phyloP scores from a whole-genome alignment of 192 early-diverging fungal species.

The Pilobolus umbonatus region DNA sequence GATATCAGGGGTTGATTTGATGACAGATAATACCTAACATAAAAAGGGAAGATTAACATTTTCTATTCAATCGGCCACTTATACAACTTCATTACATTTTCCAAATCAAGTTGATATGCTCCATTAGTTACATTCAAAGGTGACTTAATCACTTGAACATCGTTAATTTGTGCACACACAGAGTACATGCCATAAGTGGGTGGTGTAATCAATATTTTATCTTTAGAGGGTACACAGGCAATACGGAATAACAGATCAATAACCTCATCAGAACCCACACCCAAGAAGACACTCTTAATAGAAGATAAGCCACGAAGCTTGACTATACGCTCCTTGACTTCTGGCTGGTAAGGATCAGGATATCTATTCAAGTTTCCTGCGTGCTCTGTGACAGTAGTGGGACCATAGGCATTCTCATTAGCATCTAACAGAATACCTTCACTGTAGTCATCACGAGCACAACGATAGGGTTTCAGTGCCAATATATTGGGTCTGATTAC shows the following conservation, averaged over 20 bases:
- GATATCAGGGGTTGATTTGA: constrained; percentile 69
- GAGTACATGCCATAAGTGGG: constrained; percentile 99
- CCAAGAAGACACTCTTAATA: constrained; percentile 80
- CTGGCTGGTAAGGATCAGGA: constrained; percentile 89
- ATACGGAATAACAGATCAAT: constrained; percentile 90
- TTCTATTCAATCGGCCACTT: background rate
- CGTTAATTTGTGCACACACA: constrained; percentile 90
- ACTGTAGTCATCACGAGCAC: constrained; percentile 96
- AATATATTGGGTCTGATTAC: constrained; percentile 81
- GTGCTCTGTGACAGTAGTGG: constrained; percentile 29
- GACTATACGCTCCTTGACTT: constrained; percentile 75
- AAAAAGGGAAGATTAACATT: constrained; percentile 17
- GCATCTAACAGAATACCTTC: constrained; percentile 95
- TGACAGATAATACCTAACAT: constrained; percentile 32
- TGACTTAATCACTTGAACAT: constrained; percentile 85
- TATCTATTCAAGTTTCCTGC: constrained; percentile 80
- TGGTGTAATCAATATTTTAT: constrained; percentile 91
- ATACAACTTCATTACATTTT: constrained; percentile 43
- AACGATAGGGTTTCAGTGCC: constrained; percentile 86
- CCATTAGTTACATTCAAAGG: constrained; percentile 71
- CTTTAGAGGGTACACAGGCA: constrained; percentile 83
- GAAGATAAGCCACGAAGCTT: constrained; percentile 64
- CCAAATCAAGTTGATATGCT: constrained; percentile 59
- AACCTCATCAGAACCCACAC: constrained; percentile 96
- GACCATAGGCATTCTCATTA: constrained; percentile 96